Evolutionary conservation across 129 eudicot genomes (phyloP).

Genomic region (Tanacetum coccineum): DNA sequence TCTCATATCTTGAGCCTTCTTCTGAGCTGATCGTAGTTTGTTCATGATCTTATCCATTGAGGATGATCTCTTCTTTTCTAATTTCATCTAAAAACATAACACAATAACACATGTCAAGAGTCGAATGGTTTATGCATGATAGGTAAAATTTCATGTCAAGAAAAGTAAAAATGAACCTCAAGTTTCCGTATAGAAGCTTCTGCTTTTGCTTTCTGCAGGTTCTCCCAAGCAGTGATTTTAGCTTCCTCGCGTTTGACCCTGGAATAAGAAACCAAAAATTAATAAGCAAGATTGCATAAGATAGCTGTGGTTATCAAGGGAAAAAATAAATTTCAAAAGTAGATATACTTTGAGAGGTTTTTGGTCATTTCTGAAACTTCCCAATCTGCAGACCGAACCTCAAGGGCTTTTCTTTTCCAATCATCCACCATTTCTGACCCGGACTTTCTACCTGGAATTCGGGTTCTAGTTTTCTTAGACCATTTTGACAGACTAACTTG

Average conservation of each 20-base stretch:
- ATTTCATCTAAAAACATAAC: conserved; percentile 59
- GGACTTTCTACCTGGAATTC: conserved; percentile 30
- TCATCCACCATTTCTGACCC: conserved; percentile 54
- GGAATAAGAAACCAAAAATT: conserved; percentile 7
- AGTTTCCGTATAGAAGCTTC: conserved; percentile 86
- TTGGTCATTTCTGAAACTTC: conserved; percentile 66
- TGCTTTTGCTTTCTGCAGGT: conserved; percentile 96
- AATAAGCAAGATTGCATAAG: background rate
- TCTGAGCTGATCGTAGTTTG: conserved; percentile 77
- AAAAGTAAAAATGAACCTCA: conserved; percentile 45
- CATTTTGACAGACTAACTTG: conserved; percentile 79
- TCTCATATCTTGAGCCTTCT: conserved; percentile 96
- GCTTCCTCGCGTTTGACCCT: conserved; percentile 90
- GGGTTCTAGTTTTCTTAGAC: conserved; percentile 59
- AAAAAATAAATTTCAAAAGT: background rate
- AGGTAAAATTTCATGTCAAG: background rate
- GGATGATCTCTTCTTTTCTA: conserved; percentile 89
- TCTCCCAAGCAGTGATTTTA: conserved; percentile 94
- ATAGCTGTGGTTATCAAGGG: background rate
- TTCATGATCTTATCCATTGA: conserved; percentile 96
- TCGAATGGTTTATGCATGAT: background rate
- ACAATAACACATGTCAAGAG: background rate
- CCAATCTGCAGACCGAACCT: conserved; percentile 64
- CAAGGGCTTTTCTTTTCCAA: conserved; percentile 72
- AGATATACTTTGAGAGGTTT: conserved; percentile 67